phyloP scores from a whole-genome alignment of 805 yeast species.

The Debaryomyces prosopidis region DNA sequence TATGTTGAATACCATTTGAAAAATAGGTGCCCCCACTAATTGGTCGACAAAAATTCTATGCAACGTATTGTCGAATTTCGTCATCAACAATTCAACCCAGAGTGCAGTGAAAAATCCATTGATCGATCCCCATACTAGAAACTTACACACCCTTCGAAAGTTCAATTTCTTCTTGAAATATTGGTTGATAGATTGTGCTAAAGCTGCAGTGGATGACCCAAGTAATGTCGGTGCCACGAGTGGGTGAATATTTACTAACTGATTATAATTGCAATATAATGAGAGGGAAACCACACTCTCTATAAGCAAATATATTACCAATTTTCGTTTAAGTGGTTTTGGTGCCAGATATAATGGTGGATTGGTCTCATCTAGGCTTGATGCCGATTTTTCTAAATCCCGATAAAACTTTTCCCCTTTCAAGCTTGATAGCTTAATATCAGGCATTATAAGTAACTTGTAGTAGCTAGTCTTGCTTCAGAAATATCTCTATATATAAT shows the following conservation, averaged over 20 bases:
- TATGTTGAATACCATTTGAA: slow-evolving; percentile 52
- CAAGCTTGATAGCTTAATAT: background rate
- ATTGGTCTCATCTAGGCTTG: slow-evolving; percentile 7
- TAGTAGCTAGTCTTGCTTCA: background rate
- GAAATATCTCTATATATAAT: no score
- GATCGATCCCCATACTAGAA: slow-evolving; percentile 58
- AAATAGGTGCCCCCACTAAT: slow-evolving; percentile 51
- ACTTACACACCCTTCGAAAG: slow-evolving; percentile 40
- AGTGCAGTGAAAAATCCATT: slow-evolving; percentile 55
- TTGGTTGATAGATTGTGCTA: slow-evolving; percentile 44
- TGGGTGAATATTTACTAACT: slow-evolving; percentile 18
- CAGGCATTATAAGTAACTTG: background rate
- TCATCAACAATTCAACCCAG: slow-evolving; percentile 54
- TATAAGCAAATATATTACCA: slow-evolving; percentile 21
- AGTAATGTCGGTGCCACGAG: slow-evolving; percentile 38
- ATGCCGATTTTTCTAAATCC: slow-evolving; percentile 19
- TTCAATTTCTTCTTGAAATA: slow-evolving; percentile 31
- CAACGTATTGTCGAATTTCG: slow-evolving; percentile 32
- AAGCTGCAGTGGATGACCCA: slow-evolving; percentile 41
- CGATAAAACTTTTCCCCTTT: background rate
- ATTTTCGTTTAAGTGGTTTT: slow-evolving; percentile 11
- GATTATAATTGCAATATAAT: slow-evolving; percentile 31
- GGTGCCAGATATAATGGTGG: slow-evolving; percentile 14
- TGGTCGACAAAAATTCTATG: slow-evolving; percentile 54
- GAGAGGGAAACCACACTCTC: slow-evolving; percentile 26